Percentiles rank a stretch among this genome's conserved stretches.
These are phyloP conservation scores for Malus fusca DNA, from an alignment of 306 rosid species.

Conservation along the genomic window DNA sequence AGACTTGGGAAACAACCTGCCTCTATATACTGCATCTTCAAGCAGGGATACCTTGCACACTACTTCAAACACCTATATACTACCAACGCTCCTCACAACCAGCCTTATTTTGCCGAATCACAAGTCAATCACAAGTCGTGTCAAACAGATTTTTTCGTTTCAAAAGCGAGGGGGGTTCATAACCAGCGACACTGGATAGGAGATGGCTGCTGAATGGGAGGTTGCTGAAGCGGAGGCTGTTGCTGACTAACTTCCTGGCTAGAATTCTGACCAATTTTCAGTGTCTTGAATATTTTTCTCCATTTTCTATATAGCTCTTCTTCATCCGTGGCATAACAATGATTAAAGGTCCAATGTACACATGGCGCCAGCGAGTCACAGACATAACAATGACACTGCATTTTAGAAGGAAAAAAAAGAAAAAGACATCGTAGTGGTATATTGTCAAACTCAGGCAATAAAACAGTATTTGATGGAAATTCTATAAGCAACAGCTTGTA, in stretches of 20 bases:
- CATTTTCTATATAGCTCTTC: constrained; percentile 39
- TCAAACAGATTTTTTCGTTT: constrained; percentile 8
- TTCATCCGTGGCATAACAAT: constrained; percentile 78
- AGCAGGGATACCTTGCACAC: constrained; percentile 14
- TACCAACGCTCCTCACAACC: constrained; percentile 1
- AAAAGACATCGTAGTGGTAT: constrained; percentile 2
- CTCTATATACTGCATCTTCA: constrained; percentile 17
- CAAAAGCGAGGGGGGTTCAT: constrained; percentile 25
- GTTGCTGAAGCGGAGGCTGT: constrained; percentile 3
- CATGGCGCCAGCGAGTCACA: constrained; percentile 78
- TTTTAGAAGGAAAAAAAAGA: not conserved
- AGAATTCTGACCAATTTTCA: constrained; percentile 17
- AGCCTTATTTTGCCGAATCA: not conserved
- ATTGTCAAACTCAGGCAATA: not conserved
- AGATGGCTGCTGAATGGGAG: constrained; percentile 4
- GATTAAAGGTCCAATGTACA: constrained; percentile 49
- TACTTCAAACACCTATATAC: constrained; percentile 13
- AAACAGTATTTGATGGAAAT: not conserved
- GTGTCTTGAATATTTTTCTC: constrained; percentile 38
- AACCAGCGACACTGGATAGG: constrained; percentile 20
- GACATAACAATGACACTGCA: constrained; percentile 90
- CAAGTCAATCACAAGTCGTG: not conserved
- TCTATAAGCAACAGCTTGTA: not conserved
- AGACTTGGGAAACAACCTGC: constrained; percentile 11
- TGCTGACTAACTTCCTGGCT: constrained; percentile 16